phyloP scores from a whole-genome alignment of 352 stramenopile species.

The Pythium dissotocum region DNA sequence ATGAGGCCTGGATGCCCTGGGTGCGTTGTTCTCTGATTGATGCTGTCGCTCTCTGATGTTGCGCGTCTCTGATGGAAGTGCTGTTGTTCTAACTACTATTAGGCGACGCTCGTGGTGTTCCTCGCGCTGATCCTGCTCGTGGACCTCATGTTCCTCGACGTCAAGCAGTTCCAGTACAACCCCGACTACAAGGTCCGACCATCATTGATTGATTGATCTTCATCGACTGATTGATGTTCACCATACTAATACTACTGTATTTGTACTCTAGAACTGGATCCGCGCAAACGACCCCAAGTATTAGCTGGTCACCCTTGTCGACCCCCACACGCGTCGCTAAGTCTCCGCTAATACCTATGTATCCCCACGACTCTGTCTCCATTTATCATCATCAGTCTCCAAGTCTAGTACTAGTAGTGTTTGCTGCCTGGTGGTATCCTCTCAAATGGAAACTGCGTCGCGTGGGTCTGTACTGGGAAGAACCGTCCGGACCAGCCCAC shows the following conservation, averaged over 20 bases:
- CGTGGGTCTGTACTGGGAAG: neutral
- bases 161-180: slow-evolving; percentile 78
- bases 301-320: slow-evolving; percentile 22
- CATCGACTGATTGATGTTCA: neutral
- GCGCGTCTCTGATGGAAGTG: slow-evolving; percentile 2
- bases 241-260: too few relatives aligned
- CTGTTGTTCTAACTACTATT: neutral
- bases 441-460: neutral
- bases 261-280: slow-evolving; percentile 68
- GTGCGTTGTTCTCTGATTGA: slow-evolving; percentile 36
- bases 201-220: neutral
- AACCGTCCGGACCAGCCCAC: neutral
- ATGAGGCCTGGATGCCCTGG: slow-evolving; percentile 82
- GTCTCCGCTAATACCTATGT: slow-evolving; percentile 4
- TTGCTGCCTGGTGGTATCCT: neutral
- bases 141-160: slow-evolving; percentile 75
- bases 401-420: neutral
- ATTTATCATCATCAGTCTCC: neutral
- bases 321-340: neutral
- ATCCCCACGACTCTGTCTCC: neutral
- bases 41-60: neutral
- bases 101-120: slow-evolving; percentile 82
- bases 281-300: slow-evolving; percentile 79
- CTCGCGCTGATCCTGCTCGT: slow-evolving; percentile 67
- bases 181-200: slow-evolving; percentile 78